Evolutionary conservation across 257 asterid genomes (phyloP).

Genomic region (Lithospermum erythrorhizon): DNA sequence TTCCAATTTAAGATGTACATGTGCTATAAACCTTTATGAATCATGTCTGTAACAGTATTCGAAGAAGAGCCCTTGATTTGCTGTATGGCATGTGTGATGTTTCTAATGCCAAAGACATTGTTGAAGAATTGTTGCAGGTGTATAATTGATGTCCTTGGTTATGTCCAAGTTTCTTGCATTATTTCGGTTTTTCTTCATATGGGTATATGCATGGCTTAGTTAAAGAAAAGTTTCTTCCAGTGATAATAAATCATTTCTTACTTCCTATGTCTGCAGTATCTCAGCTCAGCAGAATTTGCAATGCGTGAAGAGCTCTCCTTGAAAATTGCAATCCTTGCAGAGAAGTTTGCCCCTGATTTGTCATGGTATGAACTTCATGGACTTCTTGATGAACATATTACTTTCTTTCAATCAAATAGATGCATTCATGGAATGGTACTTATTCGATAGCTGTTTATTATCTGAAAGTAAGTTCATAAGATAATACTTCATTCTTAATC

Average conservation of each 20-base stretch:
- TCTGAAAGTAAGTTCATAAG: too few relatives aligned
- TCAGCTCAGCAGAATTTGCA: slow-evolving; percentile 65
- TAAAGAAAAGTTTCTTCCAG: background rate
- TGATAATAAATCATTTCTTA: slow-evolving; percentile 15
- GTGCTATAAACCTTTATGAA: background rate
- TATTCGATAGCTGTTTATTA: too few relatives aligned
- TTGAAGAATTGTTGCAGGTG: slow-evolving; percentile 92
- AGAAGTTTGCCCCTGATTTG: slow-evolving; percentile 94
- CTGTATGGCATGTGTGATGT: slow-evolving; percentile 97
- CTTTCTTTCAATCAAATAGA: background rate
- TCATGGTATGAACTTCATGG: slow-evolving; percentile 51
- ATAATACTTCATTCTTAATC: too few relatives aligned
- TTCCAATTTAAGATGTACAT: background rate
- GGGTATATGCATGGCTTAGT: background rate
- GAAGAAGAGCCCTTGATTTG: slow-evolving; percentile 96
- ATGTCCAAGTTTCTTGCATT: too few relatives aligned
- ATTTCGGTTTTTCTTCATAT: too few relatives aligned
- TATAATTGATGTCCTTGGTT: background rate
- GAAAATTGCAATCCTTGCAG: slow-evolving; percentile 89
- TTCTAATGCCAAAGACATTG: slow-evolving; percentile 95
- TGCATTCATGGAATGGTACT: background rate
- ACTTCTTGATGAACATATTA: background rate
- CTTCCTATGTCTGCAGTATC: slow-evolving; percentile 44
- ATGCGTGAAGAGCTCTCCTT: slow-evolving; percentile 63
- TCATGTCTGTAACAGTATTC: slow-evolving; percentile 38